These are phyloP conservation scores for Parsonsia alboflavescens DNA, from an alignment of 257 asterid species.

Conservation along the genomic window DNA sequence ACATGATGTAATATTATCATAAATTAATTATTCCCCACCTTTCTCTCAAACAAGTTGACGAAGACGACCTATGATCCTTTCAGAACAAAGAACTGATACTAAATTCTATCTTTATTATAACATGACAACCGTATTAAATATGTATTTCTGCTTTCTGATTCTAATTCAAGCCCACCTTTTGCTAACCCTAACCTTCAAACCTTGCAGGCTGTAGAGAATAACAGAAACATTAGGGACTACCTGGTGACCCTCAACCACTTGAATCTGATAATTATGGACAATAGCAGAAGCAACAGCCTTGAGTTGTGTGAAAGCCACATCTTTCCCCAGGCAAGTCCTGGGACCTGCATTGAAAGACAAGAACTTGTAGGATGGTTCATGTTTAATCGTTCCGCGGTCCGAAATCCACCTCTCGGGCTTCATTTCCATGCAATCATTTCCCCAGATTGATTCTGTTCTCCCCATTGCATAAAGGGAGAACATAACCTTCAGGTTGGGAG, in stretches of 20 bases:
- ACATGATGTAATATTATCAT: no score
- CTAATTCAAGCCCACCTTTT: constrained; percentile 33
- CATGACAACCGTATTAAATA: no score
- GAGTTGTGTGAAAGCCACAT: constrained; percentile 54
- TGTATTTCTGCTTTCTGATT: background rate
- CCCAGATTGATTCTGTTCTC: constrained; percentile 59
- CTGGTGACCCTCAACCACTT: constrained; percentile 36
- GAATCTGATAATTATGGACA: constrained; percentile 41
- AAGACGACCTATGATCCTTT: no score
- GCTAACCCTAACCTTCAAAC: constrained; percentile 44
- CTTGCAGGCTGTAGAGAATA: constrained; percentile 52
- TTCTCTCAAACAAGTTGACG: no score
- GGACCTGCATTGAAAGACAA: constrained; percentile 73
- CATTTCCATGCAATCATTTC: constrained; percentile 50
- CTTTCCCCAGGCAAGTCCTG: constrained; percentile 65
- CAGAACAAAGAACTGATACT: no score
- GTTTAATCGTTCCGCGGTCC: constrained; percentile 48
- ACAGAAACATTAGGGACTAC: constrained; percentile 52
- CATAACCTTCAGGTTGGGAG: constrained; percentile 42
- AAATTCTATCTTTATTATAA: no score
- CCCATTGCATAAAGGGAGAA: constrained; percentile 67
- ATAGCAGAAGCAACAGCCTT: constrained; percentile 51
- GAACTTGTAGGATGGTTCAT: constrained; percentile 73
- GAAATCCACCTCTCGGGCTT: constrained; percentile 74
- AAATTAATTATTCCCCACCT: no score